These are phyloP conservation scores for Auriscalpium orientale DNA, from an alignment of 768 basidiomycete species.

Conservation along the genomic window DNA sequence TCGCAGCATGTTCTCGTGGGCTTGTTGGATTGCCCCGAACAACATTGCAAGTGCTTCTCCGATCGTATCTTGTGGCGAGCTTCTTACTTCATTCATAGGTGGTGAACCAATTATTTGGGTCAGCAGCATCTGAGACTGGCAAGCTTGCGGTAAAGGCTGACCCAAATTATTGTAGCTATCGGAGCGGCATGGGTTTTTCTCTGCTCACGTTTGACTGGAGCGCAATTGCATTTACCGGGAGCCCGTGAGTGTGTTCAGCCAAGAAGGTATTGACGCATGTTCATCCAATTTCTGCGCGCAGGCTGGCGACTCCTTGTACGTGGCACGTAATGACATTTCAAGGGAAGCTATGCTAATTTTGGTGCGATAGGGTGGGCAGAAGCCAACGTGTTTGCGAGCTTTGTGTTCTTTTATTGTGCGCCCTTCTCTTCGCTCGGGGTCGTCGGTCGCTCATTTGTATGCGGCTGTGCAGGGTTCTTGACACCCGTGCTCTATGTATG, in stretches of 20 bases:
- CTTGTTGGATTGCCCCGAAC: conserved; percentile 39
- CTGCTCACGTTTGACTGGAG: conserved; percentile 34
- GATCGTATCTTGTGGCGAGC: not conserved
- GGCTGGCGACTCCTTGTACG: conserved; percentile 29
- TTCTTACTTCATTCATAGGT: conserved; percentile 8
- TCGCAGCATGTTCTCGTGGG: conserved; percentile 27
- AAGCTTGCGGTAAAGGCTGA: no score
- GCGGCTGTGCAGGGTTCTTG: conserved; percentile 23
- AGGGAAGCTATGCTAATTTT: not conserved
- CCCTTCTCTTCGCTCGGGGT: not conserved
- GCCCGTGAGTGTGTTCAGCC: conserved; percentile 15
- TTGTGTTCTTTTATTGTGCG: conserved; percentile 36
- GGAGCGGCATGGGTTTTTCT: conserved; percentile 21
- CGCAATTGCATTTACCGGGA: conserved; percentile 30
- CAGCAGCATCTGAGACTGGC: conserved; percentile 13
- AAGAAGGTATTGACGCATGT: not conserved
- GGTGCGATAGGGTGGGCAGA: conserved; percentile 22
- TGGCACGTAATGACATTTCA: not conserved
- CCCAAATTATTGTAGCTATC: not conserved
- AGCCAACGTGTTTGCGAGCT: conserved; percentile 25
- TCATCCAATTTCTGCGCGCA: not conserved
- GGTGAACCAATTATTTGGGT: conserved; percentile 50
- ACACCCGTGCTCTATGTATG: conserved; percentile 26
- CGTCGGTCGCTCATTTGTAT: not conserved
- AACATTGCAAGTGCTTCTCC: conserved; percentile 19